Evolutionary conservation across 108 stramenopile genomes (phyloP).

Genomic region (Stephanodiscus minutulus): DNA sequence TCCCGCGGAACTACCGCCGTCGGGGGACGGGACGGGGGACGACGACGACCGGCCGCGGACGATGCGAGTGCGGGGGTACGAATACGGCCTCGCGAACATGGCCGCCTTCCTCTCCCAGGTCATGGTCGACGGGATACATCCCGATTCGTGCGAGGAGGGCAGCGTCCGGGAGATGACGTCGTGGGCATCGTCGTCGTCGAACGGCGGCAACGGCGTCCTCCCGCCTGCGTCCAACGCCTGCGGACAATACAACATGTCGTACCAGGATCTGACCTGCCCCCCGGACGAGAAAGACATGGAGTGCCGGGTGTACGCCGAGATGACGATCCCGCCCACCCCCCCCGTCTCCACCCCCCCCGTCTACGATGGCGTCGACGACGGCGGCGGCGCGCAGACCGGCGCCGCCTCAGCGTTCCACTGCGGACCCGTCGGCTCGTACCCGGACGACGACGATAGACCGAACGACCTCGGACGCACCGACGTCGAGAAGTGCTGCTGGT

Average conservation of each 20-base stretch:
- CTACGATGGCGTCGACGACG: not conserved
- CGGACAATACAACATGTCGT: slow-evolving; percentile 1
- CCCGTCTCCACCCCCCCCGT: not conserved
- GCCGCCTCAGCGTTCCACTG: slow-evolving; percentile 7
- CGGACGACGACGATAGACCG: not conserved
- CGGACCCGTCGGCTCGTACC: slow-evolving; percentile 14
- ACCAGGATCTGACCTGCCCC: not conserved
- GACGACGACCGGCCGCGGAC: too few relatives aligned
- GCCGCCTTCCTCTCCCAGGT: slow-evolving; percentile 50
- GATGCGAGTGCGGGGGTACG: slow-evolving; percentile 20
- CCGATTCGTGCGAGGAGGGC: slow-evolving; percentile 45
- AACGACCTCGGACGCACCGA: slow-evolving; percentile 24
- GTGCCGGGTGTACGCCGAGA: slow-evolving; percentile 10
- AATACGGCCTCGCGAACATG: slow-evolving; percentile 51
- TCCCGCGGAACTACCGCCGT: too few relatives aligned
- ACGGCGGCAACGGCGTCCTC: too few relatives aligned
- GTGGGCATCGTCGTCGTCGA: too few relatives aligned
- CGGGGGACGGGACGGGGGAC: too few relatives aligned
- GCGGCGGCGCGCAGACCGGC: not conserved
- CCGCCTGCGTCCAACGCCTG: slow-evolving; percentile 10
- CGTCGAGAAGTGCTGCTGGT: slow-evolving; percentile 41
- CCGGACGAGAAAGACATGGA: slow-evolving; percentile 23
- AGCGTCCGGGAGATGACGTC: slow-evolving; percentile 9
- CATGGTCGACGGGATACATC: slow-evolving; percentile 52
- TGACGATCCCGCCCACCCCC: not conserved